phyloP scores from a whole-genome alignment of 345 rosid species.

The Melaleuca alternifolia region DNA sequence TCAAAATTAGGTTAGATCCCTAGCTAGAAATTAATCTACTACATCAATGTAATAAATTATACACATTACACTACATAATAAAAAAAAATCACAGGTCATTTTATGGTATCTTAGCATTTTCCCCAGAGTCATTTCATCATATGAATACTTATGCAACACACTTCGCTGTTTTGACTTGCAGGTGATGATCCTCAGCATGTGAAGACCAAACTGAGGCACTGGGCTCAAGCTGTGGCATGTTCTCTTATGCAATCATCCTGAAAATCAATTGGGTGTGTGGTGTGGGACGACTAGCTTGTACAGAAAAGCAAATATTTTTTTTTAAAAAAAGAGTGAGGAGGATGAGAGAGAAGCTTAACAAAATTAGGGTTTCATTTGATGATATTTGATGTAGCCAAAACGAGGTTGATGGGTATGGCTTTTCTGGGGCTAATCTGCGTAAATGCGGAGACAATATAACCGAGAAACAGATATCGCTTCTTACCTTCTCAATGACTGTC shows the following conservation, averaged over 20 bases:
- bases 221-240: conserved; percentile 53
- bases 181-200: conserved; percentile 39
- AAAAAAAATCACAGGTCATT: background rate
- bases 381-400: background rate
- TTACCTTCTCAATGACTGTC: background rate
- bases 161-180: background rate
- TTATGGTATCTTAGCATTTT: background rate
- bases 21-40: background rate
- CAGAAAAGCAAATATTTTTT: background rate
- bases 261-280: background rate
- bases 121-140: background rate
- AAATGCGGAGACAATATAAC: background rate
- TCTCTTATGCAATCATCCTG: conserved; percentile 19
- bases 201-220: conserved; percentile 37
- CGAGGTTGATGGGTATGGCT: background rate
- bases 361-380: background rate
- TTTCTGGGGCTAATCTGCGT: background rate
- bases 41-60: background rate
- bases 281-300: background rate
- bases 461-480: background rate
- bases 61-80: background rate
- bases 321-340: background rate
- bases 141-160: background rate
- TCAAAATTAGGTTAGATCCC: background rate
- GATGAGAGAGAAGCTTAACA: background rate